These are phyloP conservation scores for Thermoascus crustaceus DNA, from an alignment of 2,329 filamentous ascomycete genomes.

Conservation along the genomic window DNA sequence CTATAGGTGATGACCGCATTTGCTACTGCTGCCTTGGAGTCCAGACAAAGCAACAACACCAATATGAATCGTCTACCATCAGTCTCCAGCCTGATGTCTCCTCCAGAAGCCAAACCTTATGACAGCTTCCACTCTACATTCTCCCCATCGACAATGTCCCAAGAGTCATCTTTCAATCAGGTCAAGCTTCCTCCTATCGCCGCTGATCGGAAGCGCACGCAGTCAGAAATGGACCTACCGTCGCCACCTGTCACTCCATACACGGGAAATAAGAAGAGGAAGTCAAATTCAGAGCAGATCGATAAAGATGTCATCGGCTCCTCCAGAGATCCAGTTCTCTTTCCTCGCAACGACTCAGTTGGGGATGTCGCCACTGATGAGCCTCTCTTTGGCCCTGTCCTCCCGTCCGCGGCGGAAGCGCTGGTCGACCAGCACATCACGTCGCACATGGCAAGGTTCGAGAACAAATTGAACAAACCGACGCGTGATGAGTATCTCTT, in stretches of 20 bases:
- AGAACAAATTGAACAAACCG: conserved; percentile 34
- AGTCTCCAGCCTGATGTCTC: conserved; percentile 39
- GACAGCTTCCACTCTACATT: conserved; percentile 36
- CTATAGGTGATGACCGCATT: conserved; percentile 17
- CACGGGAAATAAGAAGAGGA: conserved; percentile 32
- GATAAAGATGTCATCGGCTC: conserved; percentile 21
- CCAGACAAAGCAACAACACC: conserved; percentile 16
- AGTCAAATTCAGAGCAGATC: conserved; percentile 25
- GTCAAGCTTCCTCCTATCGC: conserved; percentile 36
- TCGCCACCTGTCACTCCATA: conserved; percentile 41
- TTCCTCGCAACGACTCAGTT: conserved; percentile 30
- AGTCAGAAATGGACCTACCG: conserved; percentile 36
- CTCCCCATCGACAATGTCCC: conserved; percentile 21
- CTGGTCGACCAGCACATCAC: conserved; percentile 36
- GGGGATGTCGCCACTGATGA: conserved; percentile 28
- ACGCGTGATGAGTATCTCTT: conserved; percentile 38
- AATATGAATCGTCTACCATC: conserved; percentile 37
- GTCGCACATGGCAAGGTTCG: conserved; percentile 34
- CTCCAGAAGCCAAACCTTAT: conserved; percentile 42
- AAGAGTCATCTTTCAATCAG: conserved; percentile 19
- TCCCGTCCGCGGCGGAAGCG: conserved; percentile 26
- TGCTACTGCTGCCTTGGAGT: conserved; percentile 14
- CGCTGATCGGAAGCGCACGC: conserved; percentile 32
- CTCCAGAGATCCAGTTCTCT: conserved; percentile 35
- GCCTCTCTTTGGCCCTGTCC: conserved; percentile 33